Percentiles rank a stretch among this genome's conserved stretches.
Conservation (phyloP, 2,329 filamentous ascomycete species). For the Cordyceps militaris region DNA sequence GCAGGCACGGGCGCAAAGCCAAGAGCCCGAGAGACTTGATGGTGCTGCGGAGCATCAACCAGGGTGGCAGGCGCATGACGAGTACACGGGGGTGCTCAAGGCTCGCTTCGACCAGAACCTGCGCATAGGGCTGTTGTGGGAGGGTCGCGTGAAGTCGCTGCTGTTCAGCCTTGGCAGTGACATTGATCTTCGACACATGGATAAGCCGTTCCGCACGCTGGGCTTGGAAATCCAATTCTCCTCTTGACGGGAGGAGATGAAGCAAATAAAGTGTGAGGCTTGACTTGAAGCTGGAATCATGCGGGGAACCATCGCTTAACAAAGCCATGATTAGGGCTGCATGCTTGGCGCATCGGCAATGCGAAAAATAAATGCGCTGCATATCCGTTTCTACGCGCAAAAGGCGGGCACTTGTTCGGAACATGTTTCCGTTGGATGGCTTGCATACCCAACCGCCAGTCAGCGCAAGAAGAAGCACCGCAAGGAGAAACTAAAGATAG, state of each 20-base stretch:
- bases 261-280: background rate
- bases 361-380: background rate
- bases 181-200: conserved; percentile 68
- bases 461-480: too few species aligned
- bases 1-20: conserved; percentile 6
- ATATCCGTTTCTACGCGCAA: background rate
- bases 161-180: conserved; percentile 85
- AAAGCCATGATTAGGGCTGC: background rate
- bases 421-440: too few species aligned
- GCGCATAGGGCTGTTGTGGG: conserved; percentile 82
- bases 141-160: conserved; percentile 84
- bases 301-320: background rate
- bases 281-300: background rate
- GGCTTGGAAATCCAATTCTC: conserved; percentile 80
- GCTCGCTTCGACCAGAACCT: conserved; percentile 83
- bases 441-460: too few species aligned
- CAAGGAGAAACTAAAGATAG: too few species aligned
- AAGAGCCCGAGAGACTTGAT: conserved; percentile 15
- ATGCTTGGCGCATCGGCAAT: background rate
- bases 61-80: conserved; percentile 32
- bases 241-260: conserved; percentile 38
- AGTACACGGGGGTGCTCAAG: conserved; percentile 82
- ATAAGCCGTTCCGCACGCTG: conserved; percentile 69
- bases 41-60: conserved; percentile 1
- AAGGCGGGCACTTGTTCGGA: too few species aligned